These are phyloP conservation scores for Phylloporus arenicola DNA, from an alignment of 768 basidiomycete genomes.

Conservation along the genomic window DNA sequence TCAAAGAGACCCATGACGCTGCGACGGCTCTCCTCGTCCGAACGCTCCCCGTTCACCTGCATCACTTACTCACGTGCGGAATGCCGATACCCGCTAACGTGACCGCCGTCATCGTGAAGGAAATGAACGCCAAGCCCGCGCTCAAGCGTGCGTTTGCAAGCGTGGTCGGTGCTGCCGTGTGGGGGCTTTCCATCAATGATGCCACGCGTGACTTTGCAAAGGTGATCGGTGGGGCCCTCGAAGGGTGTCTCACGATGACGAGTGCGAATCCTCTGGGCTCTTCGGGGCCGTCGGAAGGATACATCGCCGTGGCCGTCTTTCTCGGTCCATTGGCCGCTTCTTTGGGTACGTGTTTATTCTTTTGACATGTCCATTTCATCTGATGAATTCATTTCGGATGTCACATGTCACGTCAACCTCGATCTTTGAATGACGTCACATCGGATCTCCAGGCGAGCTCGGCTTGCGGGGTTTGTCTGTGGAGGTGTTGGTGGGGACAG, in stretches of 20 bases:
- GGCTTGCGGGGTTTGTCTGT: conserved; percentile 45
- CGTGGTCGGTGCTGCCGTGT: conserved; percentile 57
- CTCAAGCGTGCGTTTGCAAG: conserved; percentile 57
- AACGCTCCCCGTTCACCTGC: conserved; percentile 57
- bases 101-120: conserved; percentile 54
- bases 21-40: conserved; percentile 50
- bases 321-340: conserved; percentile 54
- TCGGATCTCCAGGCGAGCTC: conserved; percentile 34
- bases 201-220: conserved; percentile 50
- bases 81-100: conserved; percentile 41
- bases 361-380: background rate
- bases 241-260: conserved; percentile 62
- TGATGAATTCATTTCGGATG: conserved; percentile 9
- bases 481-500: conserved; percentile 42
- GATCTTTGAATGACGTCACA: conserved; percentile 1
- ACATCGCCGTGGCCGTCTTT: conserved; percentile 65
- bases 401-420: conserved; percentile 1
- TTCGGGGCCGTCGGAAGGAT: conserved; percentile 78
- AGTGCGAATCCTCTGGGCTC: conserved; percentile 54
- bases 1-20: conserved; percentile 77
- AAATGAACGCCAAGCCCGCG: conserved; percentile 65
- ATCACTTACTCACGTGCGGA: conserved; percentile 42
- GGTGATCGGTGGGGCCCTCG: conserved; percentile 56
- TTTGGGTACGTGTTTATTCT: conserved; percentile 39
- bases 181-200: conserved; percentile 37